These are phyloP conservation scores for Aeschynomene evenia DNA, from an alignment of 306 rosid genomes.

Conservation along the genomic window DNA sequence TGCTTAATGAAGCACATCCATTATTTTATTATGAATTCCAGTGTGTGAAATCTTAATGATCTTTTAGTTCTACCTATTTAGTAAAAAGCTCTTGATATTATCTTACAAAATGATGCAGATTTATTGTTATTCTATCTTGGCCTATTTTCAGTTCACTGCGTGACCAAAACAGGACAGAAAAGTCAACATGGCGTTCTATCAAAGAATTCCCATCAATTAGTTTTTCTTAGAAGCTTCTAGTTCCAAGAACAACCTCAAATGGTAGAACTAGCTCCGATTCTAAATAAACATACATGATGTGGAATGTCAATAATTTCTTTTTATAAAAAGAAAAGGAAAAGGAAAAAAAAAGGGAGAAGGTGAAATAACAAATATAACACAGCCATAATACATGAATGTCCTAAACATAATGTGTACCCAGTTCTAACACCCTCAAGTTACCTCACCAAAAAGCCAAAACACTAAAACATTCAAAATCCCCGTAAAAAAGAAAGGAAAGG, in stretches of 20 bases:
- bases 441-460: slow-evolving; percentile 32
- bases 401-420: slow-evolving; percentile 29
- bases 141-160: too few relatives aligned
- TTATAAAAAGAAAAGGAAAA: not conserved
- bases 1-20: too few relatives aligned
- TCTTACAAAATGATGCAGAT: too few relatives aligned
- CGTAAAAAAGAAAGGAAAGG: slow-evolving; percentile 7
- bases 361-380: slow-evolving; percentile 40
- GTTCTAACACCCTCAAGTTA: slow-evolving; percentile 32
- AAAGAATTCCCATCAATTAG: slow-evolving; percentile 23
- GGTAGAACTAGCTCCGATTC: slow-evolving; percentile 21
- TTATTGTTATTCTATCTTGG: too few relatives aligned
- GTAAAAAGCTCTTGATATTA: too few relatives aligned
- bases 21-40: too few relatives aligned
- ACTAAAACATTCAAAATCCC: slow-evolving; percentile 19
- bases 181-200: not conserved
- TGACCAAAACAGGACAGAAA: not conserved
- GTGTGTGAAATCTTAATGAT: too few relatives aligned
- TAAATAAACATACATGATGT: slow-evolving; percentile 35
- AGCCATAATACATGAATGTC: slow-evolving; percentile 40
- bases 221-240: not conserved
- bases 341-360: not conserved
- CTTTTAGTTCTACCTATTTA: too few relatives aligned
- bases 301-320: slow-evolving; percentile 26
- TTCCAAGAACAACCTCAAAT: slow-evolving; percentile 20